These are phyloP conservation scores for Lepiota subincarnata DNA, from an alignment of 768 basidiomycete genomes.

Conservation along the genomic window DNA sequence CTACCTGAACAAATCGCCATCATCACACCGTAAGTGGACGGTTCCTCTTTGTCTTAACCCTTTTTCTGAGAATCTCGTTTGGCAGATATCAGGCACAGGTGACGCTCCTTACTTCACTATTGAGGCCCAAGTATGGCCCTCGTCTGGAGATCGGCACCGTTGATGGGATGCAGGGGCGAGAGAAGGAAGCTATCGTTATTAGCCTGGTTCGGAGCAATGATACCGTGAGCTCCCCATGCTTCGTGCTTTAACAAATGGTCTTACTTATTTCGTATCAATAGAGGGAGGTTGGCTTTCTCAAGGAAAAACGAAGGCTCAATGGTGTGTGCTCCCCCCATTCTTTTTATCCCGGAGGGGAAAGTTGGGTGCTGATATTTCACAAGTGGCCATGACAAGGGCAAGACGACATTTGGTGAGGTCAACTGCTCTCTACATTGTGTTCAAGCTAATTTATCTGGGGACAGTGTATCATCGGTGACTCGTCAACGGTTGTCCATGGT, in stretches of 20 bases:
- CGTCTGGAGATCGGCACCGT: slow-evolving; percentile 89
- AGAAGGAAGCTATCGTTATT: slow-evolving; percentile 92
- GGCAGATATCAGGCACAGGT: slow-evolving; percentile 92
- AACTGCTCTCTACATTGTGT: neutral
- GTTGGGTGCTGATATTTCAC: neutral
- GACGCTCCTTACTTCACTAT: slow-evolving; percentile 68
- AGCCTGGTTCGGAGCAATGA: slow-evolving; percentile 92
- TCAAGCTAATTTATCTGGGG: neutral
- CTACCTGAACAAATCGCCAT: slow-evolving; percentile 74
- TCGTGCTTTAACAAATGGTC: neutral
- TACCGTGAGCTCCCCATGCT: slow-evolving; percentile 40
- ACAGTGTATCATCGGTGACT: slow-evolving; percentile 92
- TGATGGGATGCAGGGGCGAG: slow-evolving; percentile 96
- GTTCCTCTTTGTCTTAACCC: neutral
- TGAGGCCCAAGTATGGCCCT: slow-evolving; percentile 65
- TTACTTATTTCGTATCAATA: slow-evolving; percentile 24
- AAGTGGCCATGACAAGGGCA: slow-evolving; percentile 91
- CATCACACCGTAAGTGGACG: slow-evolving; percentile 69
- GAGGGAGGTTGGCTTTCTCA: slow-evolving; percentile 92
- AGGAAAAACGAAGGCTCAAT: slow-evolving; percentile 89
- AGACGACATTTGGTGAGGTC: slow-evolving; percentile 76
- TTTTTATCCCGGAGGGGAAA: neutral
- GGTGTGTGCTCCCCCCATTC: slow-evolving; percentile 41
- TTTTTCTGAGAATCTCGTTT: neutral
- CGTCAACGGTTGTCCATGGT: slow-evolving; percentile 84